Evolutionary conservation across 495 filamentous ascomycete species (phyloP).

Genomic region (Penicillium longicatenatum): DNA sequence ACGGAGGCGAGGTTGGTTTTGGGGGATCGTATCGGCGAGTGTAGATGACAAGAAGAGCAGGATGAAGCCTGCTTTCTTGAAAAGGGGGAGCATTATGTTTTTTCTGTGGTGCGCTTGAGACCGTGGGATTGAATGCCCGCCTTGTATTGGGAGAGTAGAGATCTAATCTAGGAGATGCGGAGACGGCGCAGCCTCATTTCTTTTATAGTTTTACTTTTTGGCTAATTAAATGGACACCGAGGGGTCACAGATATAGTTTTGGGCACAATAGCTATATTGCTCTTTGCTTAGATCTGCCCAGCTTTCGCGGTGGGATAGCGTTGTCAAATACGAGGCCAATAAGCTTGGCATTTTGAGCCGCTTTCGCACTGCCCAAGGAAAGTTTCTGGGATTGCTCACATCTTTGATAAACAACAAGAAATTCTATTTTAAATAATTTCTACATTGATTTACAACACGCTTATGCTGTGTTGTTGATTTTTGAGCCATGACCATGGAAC

Average conservation of each 20-base stretch:
- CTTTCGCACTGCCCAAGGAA: neutral
- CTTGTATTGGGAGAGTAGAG: too few relatives aligned
- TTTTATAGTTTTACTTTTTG: too few relatives aligned
- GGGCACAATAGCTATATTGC: neutral
- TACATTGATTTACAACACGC: too few relatives aligned
- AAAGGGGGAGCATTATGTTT: neutral
- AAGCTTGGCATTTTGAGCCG: conserved; percentile 5
- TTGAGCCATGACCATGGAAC: neutral
- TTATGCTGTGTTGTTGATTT: neutral
- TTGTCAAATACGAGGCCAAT: conserved; percentile 6
- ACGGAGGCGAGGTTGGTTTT: conserved; percentile 6
- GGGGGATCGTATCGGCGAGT: neutral
- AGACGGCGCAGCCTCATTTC: too few relatives aligned
- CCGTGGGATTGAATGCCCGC: too few relatives aligned
- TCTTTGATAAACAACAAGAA: neutral
- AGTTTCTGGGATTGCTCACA: too few relatives aligned
- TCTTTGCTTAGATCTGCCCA: neutral
- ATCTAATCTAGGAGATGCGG: too few relatives aligned
- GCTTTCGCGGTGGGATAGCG: neutral
- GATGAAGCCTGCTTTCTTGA: neutral
- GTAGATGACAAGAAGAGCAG: neutral
- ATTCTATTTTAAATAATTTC: neutral
- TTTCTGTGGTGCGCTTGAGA: neutral
- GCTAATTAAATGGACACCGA: neutral
- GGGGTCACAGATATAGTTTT: too few relatives aligned